phyloP scores from a whole-genome alignment of 2,329 filamentous ascomycete species.

The Phialemoniopsis sp. region DNA sequence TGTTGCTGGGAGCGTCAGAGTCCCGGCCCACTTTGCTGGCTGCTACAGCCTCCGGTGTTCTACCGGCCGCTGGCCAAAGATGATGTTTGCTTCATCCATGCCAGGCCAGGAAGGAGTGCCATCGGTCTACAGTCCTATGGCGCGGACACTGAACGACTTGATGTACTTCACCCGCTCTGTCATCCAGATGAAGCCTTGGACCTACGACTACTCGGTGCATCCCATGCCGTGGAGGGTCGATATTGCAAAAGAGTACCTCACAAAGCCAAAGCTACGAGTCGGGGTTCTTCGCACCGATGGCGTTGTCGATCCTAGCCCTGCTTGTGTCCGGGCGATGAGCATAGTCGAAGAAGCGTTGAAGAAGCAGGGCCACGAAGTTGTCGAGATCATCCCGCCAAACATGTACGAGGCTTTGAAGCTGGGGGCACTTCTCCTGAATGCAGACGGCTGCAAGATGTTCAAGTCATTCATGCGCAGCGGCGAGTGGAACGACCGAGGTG shows the following conservation, averaged over 20 bases:
- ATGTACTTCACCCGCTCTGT: slow-evolving; percentile 78
- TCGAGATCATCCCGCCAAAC: slow-evolving; percentile 58
- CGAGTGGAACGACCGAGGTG: slow-evolving; percentile 77
- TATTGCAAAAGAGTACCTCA: slow-evolving; percentile 54
- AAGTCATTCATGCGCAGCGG: slow-evolving; percentile 70
- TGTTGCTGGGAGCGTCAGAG: slow-evolving; percentile 83
- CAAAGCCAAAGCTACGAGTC: slow-evolving; percentile 58
- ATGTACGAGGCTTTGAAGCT: slow-evolving; percentile 74
- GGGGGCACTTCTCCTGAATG: slow-evolving; percentile 75
- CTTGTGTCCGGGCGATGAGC: slow-evolving; percentile 72
- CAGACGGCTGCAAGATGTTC: slow-evolving; percentile 80
- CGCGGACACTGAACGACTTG: slow-evolving; percentile 77
- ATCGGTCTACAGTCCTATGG: slow-evolving; percentile 90
- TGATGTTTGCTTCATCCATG: slow-evolving; percentile 82
- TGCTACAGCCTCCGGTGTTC: slow-evolving; percentile 85
- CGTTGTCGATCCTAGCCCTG: slow-evolving; percentile 82
- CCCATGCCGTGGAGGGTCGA: slow-evolving; percentile 74
- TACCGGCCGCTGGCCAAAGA: slow-evolving; percentile 86
- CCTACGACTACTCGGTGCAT: slow-evolving; percentile 81
- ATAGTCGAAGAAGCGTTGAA: slow-evolving; percentile 66
- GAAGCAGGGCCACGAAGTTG: slow-evolving; percentile 70
- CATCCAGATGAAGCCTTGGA: slow-evolving; percentile 81
- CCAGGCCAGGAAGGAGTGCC: slow-evolving; percentile 87
- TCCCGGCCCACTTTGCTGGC: slow-evolving; percentile 84
- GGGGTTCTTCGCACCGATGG: slow-evolving; percentile 76